A percentile compares a stretch with the other conserved stretches of the same genome.
These are phyloP conservation scores for Clonostachys sp. DNA, from an alignment of 2,329 filamentous ascomycete genomes.

Conservation along the genomic window DNA sequence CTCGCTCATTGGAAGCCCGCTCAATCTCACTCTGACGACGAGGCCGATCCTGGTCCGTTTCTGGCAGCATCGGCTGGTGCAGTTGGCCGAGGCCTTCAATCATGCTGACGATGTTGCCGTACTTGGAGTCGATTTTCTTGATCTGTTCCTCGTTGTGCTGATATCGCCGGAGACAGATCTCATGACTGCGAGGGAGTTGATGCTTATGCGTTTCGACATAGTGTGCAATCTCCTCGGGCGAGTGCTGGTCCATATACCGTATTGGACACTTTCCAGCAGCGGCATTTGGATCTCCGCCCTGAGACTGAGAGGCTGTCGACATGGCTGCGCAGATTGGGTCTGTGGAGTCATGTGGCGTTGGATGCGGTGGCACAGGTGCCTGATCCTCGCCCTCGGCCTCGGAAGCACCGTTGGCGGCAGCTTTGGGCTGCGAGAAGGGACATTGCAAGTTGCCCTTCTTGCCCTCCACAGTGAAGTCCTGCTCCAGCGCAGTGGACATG, in stretches of 20 bases:
- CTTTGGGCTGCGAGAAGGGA: slow-evolving; percentile 60
- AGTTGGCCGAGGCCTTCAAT: slow-evolving; percentile 84
- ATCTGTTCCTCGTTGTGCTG: slow-evolving; percentile 83
- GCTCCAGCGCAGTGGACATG: slow-evolving; percentile 67
- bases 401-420: slow-evolving; percentile 12
- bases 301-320: slow-evolving; percentile 42
- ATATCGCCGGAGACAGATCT: slow-evolving; percentile 85
- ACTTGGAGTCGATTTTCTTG: slow-evolving; percentile 87
- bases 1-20: slow-evolving; percentile 60
- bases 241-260: slow-evolving; percentile 86
- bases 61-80: slow-evolving; percentile 80
- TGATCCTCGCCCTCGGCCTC: slow-evolving; percentile 15
- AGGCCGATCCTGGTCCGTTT: slow-evolving; percentile 42
- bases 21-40: slow-evolving; percentile 38
- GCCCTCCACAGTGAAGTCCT: slow-evolving; percentile 85
- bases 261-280: slow-evolving; percentile 77
- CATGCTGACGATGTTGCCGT: slow-evolving; percentile 89
- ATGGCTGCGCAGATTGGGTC: slow-evolving; percentile 64
- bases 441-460: slow-evolving; percentile 76
- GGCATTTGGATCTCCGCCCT: slow-evolving; percentile 39
- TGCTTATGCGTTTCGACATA: slow-evolving; percentile 97
- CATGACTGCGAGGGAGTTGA: slow-evolving; percentile 87
- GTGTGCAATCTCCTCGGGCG: slow-evolving; percentile 85
- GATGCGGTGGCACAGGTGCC: slow-evolving; percentile 16
- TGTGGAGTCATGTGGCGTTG: slow-evolving; percentile 40